Percentiles rank a stretch among this genome's conserved stretches.
Evolutionary conservation across 2,329 filamentous ascomycete genomes (phyloP).

Genomic region (Cladosporium colombiae): DNA sequence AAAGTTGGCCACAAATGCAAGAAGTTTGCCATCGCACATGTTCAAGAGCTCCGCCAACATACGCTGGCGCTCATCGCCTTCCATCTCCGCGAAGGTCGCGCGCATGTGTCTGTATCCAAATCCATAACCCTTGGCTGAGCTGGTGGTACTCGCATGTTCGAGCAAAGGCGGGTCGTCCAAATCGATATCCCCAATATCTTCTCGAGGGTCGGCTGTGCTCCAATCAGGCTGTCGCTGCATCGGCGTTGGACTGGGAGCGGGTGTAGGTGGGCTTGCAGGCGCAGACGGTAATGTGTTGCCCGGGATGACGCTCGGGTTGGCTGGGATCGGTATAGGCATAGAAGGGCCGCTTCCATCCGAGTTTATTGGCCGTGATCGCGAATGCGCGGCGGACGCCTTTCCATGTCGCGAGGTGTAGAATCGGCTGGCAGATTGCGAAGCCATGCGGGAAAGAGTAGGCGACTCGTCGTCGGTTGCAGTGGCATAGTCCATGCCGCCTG

Average conservation of each 20-base stretch:
- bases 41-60: slow-evolving; percentile 87
- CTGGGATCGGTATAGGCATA: slow-evolving; percentile 48
- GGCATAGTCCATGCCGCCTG: slow-evolving; percentile 35
- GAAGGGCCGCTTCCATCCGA: slow-evolving; percentile 38
- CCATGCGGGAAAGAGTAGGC: slow-evolving; percentile 34
- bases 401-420: slow-evolving; percentile 33
- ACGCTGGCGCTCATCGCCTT: slow-evolving; percentile 72
- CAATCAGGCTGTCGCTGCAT: slow-evolving; percentile 68
- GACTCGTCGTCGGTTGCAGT: slow-evolving; percentile 28
- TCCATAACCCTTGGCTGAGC: slow-evolving; percentile 32
- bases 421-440: slow-evolving; percentile 34
- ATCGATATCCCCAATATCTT: slow-evolving; percentile 67
- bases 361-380: slow-evolving; percentile 48
- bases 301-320: slow-evolving; percentile 53
- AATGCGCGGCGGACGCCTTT: slow-evolving; percentile 42
- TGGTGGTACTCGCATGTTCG: slow-evolving; percentile 28
- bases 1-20: slow-evolving; percentile 95
- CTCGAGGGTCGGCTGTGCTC: slow-evolving; percentile 75
- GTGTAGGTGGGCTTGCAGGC: slow-evolving; percentile 67
- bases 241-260: slow-evolving; percentile 65
- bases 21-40: slow-evolving; percentile 88
- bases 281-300: slow-evolving; percentile 64
- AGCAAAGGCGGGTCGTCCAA: slow-evolving; percentile 27
- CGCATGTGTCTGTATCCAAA: slow-evolving; percentile 68
- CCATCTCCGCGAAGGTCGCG: slow-evolving; percentile 76